Evolutionary conservation across 352 stramenopile species (phyloP).

Genomic region (Pythium aphanidermatum): DNA sequence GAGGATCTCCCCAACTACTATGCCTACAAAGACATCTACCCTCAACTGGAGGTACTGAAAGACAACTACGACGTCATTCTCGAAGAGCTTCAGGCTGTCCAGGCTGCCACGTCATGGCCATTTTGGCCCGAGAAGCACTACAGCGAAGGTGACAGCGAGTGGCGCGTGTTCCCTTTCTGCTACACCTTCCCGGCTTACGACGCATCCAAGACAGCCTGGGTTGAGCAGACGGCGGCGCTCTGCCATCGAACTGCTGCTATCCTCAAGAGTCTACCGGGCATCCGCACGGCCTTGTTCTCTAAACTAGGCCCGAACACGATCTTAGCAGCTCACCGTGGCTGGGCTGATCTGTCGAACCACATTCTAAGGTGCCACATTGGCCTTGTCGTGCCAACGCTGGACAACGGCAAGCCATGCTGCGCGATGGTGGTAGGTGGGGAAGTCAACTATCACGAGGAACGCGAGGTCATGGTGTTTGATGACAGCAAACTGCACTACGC

Average conservation of each 20-base stretch:
- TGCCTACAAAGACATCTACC: slow-evolving; percentile 62
- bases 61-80: slow-evolving; percentile 67
- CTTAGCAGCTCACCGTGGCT: slow-evolving; percentile 68
- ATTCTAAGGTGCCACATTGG: slow-evolving; percentile 81
- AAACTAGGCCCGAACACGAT: slow-evolving; percentile 80
- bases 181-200: slow-evolving; percentile 89
- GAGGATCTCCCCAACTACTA: slow-evolving; percentile 74
- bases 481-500: slow-evolving; percentile 89
- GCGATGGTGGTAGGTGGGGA: slow-evolving; percentile 77
- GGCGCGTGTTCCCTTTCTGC: slow-evolving; percentile 87
- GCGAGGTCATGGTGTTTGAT: slow-evolving; percentile 87
- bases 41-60: slow-evolving; percentile 68
- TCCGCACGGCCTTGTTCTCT: slow-evolving; percentile 87
- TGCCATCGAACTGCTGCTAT: slow-evolving; percentile 79
- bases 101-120: slow-evolving; percentile 54
- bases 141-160: slow-evolving; percentile 57
- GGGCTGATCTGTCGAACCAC: slow-evolving; percentile 87
- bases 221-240: slow-evolving; percentile 58
- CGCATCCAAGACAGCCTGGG: slow-evolving; percentile 76
- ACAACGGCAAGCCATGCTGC: slow-evolving; percentile 52
- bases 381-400: slow-evolving; percentile 53
- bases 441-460: slow-evolving; percentile 55
- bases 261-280: slow-evolving; percentile 49
- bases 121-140: slow-evolving; percentile 88
- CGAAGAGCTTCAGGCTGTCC: slow-evolving; percentile 65